These are phyloP conservation scores for Ascoidea tarda DNA, from an alignment of 805 yeast genomes.

Conservation along the genomic window DNA sequence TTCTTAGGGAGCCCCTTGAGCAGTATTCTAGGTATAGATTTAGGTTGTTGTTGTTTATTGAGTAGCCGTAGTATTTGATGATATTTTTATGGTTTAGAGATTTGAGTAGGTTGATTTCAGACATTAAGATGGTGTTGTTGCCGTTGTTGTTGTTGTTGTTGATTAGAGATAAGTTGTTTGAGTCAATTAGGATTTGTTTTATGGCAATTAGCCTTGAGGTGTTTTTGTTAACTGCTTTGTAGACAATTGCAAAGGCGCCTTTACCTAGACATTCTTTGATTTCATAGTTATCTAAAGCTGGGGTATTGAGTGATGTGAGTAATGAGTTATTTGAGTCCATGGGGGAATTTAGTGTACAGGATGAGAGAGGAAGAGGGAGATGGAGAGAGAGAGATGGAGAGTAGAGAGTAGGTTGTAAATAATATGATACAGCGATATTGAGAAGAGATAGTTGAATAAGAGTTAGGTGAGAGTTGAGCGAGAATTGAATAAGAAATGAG, in stretches of 20 bases:
- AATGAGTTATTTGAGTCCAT: not conserved
- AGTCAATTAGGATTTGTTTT: slow-evolving; percentile 53
- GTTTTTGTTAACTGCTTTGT: slow-evolving; percentile 50
- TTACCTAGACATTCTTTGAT: slow-evolving; percentile 59
- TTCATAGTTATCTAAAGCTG: slow-evolving; percentile 22
- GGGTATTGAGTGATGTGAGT: not conserved
- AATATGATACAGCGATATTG: no score
- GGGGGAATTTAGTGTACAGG: not conserved
- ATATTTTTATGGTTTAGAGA: slow-evolving; percentile 83
- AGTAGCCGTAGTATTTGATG: slow-evolving; percentile 83
- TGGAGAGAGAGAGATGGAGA: not conserved
- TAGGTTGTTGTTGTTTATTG: slow-evolving; percentile 52
- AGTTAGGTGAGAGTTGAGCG: no score
- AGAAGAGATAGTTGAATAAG: no score
- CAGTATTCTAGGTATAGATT: slow-evolving; percentile 76
- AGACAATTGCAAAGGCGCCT: slow-evolving; percentile 89
- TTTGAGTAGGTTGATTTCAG: slow-evolving; percentile 63
- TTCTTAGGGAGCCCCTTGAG: slow-evolving; percentile 48
- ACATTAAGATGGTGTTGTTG: slow-evolving; percentile 5
- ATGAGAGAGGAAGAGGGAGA: not conserved
- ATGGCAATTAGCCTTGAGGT: slow-evolving; percentile 67
- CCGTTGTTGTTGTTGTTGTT: not conserved
- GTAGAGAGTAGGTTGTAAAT: not conserved
- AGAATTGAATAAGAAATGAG: no score
- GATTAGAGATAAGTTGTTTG: not conserved